Conservation (phyloP, 1,284 basidiomycete genomes). For the Cronartium quercuum region DNA sequence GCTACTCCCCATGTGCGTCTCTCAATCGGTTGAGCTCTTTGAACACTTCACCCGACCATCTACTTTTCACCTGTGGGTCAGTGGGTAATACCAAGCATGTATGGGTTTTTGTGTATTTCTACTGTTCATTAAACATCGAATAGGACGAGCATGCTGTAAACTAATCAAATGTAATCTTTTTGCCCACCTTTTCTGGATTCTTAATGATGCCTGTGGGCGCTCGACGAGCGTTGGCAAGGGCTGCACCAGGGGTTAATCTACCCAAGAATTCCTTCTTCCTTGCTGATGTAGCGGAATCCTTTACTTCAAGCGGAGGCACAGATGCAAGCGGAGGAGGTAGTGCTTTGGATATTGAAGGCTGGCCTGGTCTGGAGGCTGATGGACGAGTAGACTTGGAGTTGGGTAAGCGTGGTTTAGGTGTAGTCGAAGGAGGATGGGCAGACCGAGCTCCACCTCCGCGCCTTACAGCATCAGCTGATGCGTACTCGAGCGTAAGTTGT, state of each 20-base stretch:
- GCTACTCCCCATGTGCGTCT: no score
- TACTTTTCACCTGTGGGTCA: neutral
- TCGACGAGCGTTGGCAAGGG: slow-evolving; percentile 26
- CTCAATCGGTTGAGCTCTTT: no score
- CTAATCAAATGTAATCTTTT: slow-evolving; percentile 1
- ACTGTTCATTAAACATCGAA: no score
- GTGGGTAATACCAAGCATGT: neutral
- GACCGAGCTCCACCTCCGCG: slow-evolving; percentile 10
- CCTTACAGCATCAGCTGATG: slow-evolving; percentile 20
- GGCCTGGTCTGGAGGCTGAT: neutral
- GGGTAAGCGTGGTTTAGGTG: neutral
- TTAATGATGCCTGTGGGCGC: slow-evolving; percentile 31
- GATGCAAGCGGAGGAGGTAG: neutral
- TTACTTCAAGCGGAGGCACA: neutral
- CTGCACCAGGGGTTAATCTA: slow-evolving; percentile 32
- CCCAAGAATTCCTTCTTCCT: slow-evolving; percentile 14
- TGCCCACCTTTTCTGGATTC: slow-evolving; percentile 3
- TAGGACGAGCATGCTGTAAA: no score
- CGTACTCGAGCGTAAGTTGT: slow-evolving; percentile 79
- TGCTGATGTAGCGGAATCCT: neutral
- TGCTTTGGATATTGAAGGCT: neutral
- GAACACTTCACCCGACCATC: neutral
- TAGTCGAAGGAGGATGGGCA: neutral
- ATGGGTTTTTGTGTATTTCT: neutral
- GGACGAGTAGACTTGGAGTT: no score